Evolutionary conservation across 1,284 basidiomycete species (phyloP).

Genomic region (Pseudozyma sp.): DNA sequence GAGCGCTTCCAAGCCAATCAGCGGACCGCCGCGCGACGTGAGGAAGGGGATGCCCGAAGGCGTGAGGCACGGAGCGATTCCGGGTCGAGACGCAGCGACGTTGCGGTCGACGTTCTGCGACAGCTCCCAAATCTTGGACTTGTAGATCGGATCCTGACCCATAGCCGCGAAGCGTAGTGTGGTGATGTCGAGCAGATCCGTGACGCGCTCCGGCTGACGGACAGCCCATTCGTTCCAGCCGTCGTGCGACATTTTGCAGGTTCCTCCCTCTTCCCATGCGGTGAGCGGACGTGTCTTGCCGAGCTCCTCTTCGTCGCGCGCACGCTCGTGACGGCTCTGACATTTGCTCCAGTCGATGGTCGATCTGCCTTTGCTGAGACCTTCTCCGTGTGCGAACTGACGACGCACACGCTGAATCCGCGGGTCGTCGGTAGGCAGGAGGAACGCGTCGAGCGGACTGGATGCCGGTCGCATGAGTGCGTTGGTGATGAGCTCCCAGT

Average conservation of each 20-base stretch:
- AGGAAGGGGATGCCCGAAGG: constrained; percentile 97
- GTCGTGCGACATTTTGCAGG: constrained; percentile 87
- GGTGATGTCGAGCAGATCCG: constrained; percentile 93
- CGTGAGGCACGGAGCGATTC: constrained; percentile 90
- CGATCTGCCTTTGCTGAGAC: constrained; percentile 64
- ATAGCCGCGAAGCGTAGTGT: constrained; percentile 82
- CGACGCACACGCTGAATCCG: constrained; percentile 85
- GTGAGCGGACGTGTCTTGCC: constrained; percentile 88
- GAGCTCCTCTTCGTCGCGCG: constrained; percentile 83
- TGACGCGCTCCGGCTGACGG: constrained; percentile 90
- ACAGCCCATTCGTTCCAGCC: constrained; percentile 94
- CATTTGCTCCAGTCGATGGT: constrained; percentile 86
- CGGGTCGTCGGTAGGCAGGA: constrained; percentile 89
- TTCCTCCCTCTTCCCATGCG: constrained; percentile 92
- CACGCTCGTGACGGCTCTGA: constrained; percentile 89
- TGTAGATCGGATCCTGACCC: constrained; percentile 70
- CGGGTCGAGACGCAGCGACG: constrained; percentile 81
- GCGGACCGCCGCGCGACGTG: constrained; percentile 93
- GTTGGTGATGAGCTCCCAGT: constrained; percentile 79
- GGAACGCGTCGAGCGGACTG: constrained; percentile 87
- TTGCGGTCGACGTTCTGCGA: constrained; percentile 90
- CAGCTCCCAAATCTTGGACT: constrained; percentile 80
- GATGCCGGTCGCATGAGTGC: constrained; percentile 85
- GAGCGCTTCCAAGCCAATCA: constrained; percentile 90
- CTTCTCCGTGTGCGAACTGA: constrained; percentile 71